Evolutionary conservation across 441 rosid species (phyloP).

Genomic region (Capsella rubella): DNA sequence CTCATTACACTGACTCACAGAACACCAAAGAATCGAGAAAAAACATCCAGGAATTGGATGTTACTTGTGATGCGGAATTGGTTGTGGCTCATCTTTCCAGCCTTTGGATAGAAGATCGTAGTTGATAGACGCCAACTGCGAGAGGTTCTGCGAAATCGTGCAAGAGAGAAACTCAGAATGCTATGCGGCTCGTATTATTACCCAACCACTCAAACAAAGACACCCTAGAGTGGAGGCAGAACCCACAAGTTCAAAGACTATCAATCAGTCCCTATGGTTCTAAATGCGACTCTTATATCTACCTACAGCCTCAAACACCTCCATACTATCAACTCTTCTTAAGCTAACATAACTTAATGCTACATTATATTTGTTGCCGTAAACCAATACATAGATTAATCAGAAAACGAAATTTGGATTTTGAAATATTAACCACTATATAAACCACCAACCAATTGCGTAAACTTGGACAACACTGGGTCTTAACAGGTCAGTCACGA

Average conservation of each 20-base stretch:
- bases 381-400: constrained; percentile 15
- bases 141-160: constrained; percentile 69
- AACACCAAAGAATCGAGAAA: constrained; percentile 26
- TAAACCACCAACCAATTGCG: constrained; percentile 19
- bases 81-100: constrained; percentile 82
- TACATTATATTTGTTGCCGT: neutral
- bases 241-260: constrained; percentile 10
- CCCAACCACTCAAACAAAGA: constrained; percentile 3
- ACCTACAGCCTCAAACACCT: constrained; percentile 4
- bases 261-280: constrained; percentile 14
- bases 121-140: constrained; percentile 98
- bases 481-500: constrained; percentile 22
- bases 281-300: neutral
- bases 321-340: neutral
- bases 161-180: constrained; percentile 16
- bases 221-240: neutral
- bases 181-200: neutral
- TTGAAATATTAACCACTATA: constrained; percentile 7
- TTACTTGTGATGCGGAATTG: constrained; percentile 55
- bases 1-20: constrained; percentile 36
- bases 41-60: constrained; percentile 9
- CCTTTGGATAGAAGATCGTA: constrained; percentile 98
- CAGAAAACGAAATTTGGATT: neutral
- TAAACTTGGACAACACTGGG: constrained; percentile 1
- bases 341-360: constrained; percentile 17